Percentiles rank a stretch among this genome's conserved stretches.
Evolutionary conservation across 164 flowering plant species (phyloP).

Genomic region (Euptelea pleiosperma): DNA sequence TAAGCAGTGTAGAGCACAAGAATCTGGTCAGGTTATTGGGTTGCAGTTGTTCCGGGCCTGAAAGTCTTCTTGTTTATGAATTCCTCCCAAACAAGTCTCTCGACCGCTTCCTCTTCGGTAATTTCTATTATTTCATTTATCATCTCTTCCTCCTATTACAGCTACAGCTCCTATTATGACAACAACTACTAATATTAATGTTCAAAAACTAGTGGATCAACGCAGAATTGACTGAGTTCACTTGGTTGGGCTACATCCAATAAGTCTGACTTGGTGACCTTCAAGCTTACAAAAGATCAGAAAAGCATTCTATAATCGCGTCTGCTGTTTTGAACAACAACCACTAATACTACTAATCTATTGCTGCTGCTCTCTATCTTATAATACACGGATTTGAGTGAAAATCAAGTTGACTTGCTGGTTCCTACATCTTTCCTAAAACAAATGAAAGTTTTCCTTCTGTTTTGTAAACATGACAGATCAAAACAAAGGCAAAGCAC

Average conservation of each 20-base stretch:
- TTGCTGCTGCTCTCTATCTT: too few relatives aligned
- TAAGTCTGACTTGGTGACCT: too few relatives aligned
- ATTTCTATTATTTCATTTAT: neutral
- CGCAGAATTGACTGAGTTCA: too few relatives aligned
- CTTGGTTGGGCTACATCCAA: too few relatives aligned
- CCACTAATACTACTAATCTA: too few relatives aligned
- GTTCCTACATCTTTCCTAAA: neutral
- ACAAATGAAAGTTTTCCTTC: neutral
- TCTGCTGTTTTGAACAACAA: too few relatives aligned
- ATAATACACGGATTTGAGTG: neutral
- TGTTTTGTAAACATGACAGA: slow-evolving; percentile 33
- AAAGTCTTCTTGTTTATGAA: slow-evolving; percentile 45
- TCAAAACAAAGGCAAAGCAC: slow-evolving; percentile 36
- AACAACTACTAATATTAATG: too few relatives aligned
- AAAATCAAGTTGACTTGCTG: neutral
- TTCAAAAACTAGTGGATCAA: neutral
- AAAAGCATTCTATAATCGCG: too few relatives aligned
- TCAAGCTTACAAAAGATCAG: too few relatives aligned
- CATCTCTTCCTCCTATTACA: neutral
- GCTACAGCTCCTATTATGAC: neutral
- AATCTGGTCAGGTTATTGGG: slow-evolving; percentile 50
- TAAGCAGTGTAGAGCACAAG: slow-evolving; percentile 38
- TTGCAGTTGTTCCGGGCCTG: slow-evolving; percentile 30
- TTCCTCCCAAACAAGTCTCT: slow-evolving; percentile 44
- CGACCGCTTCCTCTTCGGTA: slow-evolving; percentile 25